These are phyloP conservation scores for Musa itinerans DNA, from an alignment of 176 grass and related monocot species.

Conservation along the genomic window DNA sequence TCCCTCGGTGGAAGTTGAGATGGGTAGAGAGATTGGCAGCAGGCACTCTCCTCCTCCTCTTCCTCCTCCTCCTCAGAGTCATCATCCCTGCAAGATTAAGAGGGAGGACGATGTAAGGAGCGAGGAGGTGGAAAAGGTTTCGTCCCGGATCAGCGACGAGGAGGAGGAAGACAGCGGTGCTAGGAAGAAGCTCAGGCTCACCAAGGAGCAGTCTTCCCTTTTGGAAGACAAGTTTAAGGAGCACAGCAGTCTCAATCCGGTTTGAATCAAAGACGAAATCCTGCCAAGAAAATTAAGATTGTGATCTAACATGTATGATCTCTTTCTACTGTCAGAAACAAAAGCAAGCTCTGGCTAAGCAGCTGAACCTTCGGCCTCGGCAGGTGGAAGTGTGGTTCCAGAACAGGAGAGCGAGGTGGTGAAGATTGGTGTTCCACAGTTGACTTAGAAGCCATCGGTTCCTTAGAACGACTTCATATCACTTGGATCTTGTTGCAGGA, in stretches of 20 bases:
- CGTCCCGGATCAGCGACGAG: constrained; percentile 36
- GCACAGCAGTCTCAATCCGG: constrained; percentile 94
- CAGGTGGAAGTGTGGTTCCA: constrained; percentile 99
- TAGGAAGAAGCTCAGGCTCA: constrained; percentile 95
- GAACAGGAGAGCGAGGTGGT: constrained; percentile 83
- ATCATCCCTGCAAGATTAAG: not conserved
- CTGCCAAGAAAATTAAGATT: not conserved
- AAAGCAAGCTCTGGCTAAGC: constrained; percentile 86
- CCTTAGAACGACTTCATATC: not conserved
- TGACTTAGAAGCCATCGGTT: not conserved
- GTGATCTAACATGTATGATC: not conserved
- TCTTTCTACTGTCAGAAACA: constrained; percentile 55
- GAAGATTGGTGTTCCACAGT: not conserved
- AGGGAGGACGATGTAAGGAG: not conserved
- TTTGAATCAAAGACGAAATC: constrained; percentile 3
- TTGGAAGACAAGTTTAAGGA: constrained; percentile 94
- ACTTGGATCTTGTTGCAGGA: constrained; percentile 31
- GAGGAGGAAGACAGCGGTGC: constrained; percentile 63
- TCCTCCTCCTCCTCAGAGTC: not conserved
- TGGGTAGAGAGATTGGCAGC: too few relatives aligned
- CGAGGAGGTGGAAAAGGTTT: not conserved
- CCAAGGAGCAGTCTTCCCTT: constrained; percentile 87
- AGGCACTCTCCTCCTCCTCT: too few relatives aligned
- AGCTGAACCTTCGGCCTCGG: constrained; percentile 80
- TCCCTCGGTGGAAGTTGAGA: too few relatives aligned